A percentile compares a stretch with the other conserved stretches of the same genome.
phyloP scores from a whole-genome alignment of 805 yeast genomes.

The Myxozyma neglecta region DNA sequence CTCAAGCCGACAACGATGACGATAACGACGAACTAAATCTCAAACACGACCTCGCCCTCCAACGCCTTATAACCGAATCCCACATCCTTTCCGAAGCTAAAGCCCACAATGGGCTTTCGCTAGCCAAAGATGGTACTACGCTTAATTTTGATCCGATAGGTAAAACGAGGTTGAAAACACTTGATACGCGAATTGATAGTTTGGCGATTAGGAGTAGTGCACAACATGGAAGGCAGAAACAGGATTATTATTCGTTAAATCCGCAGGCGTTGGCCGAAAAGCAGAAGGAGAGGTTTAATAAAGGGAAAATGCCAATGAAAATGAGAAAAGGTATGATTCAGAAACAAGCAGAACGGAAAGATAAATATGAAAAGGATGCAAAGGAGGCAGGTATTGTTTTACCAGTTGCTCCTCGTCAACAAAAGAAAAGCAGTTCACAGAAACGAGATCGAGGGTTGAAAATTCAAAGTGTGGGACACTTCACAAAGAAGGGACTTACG shows the following conservation, averaged over 20 bases:
- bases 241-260: constrained; percentile 27
- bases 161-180: constrained; percentile 41
- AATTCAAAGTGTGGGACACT: constrained; percentile 71
- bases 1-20: constrained; percentile 13
- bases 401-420: constrained; percentile 49
- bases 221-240: constrained; percentile 26
- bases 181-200: constrained; percentile 40
- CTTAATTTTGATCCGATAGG: constrained; percentile 43
- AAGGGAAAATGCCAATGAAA: constrained; percentile 82
- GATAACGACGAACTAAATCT: constrained; percentile 48
- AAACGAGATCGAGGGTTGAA: constrained; percentile 75
- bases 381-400: constrained; percentile 87
- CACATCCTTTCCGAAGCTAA: constrained; percentile 51
- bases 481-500: constrained; percentile 75
- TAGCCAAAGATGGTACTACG: constrained; percentile 27
- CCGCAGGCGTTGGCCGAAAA: constrained; percentile 16
- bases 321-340: constrained; percentile 81
- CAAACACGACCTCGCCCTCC: constrained; percentile 67
- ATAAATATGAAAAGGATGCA: constrained; percentile 71
- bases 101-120: constrained; percentile 6
- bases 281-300: constrained; percentile 16
- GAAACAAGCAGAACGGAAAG: constrained; percentile 53
- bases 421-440: constrained; percentile 30
- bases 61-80: constrained; percentile 65
- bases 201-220: constrained; percentile 29